These are phyloP conservation scores for Solanum neorickii DNA, from an alignment of 257 asterid genomes.

Conservation along the genomic window DNA sequence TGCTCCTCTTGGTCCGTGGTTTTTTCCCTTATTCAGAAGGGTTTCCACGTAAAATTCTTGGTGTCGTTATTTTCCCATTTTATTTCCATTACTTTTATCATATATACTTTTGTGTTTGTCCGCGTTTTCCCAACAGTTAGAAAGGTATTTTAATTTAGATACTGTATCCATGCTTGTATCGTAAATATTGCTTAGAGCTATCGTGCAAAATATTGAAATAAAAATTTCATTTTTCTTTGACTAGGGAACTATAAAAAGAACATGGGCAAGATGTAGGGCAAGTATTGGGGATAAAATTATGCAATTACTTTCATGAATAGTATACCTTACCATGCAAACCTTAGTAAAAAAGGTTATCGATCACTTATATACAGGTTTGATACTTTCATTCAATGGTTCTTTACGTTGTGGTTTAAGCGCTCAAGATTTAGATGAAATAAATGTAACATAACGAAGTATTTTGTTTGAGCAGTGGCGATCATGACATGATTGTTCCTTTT, in stretches of 20 bases:
- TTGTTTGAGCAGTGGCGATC: constrained; percentile 11
- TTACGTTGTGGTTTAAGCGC: not conserved
- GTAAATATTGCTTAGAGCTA: not conserved
- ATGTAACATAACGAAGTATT: not conserved
- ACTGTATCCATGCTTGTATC: not conserved
- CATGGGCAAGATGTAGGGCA: not conserved
- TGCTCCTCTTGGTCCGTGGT: too few relatives aligned
- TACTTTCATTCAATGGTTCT: not conserved
- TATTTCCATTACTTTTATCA: too few relatives aligned
- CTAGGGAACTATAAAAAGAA: not conserved
- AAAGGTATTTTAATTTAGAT: not conserved
- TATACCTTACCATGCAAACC: not conserved
- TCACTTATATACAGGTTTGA: not conserved
- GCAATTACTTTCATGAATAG: not conserved
- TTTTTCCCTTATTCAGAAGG: too few relatives aligned
- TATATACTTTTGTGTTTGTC: too few relatives aligned
- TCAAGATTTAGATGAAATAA: too few relatives aligned
- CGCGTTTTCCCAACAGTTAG: too few relatives aligned
- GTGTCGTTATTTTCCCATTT: too few relatives aligned
- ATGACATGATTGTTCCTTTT: constrained; percentile 3
- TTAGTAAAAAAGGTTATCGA: not conserved
- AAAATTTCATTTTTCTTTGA: not conserved
- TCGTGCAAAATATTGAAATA: not conserved
- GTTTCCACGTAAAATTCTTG: too few relatives aligned
- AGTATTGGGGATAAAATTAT: not conserved